Evolutionary conservation across 1,284 basidiomycete genomes (phyloP).

Genomic region (Trichosporon sp.): DNA sequence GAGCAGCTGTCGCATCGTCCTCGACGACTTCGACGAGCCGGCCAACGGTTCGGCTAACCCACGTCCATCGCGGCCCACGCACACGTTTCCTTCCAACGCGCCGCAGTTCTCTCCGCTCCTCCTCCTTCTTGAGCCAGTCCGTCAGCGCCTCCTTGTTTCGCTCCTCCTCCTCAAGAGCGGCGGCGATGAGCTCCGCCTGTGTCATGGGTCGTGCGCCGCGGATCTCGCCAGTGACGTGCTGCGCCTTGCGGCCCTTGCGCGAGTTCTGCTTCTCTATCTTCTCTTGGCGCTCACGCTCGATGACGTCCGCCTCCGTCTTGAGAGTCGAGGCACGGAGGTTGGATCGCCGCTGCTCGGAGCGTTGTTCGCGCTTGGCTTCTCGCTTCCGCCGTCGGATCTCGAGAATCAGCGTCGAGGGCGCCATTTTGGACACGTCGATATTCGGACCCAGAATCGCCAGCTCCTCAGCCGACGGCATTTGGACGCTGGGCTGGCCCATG

Average conservation of each 20-base stretch:
- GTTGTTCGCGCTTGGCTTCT: conserved; percentile 44
- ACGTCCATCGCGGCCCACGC: conserved; percentile 59
- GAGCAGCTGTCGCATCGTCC: conserved; percentile 18
- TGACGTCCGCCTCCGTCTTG: conserved; percentile 43
- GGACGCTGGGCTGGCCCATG: conserved; percentile 24
- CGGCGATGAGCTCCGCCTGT: conserved; percentile 60
- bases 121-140: conserved; percentile 59
- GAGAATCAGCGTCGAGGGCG: conserved; percentile 51
- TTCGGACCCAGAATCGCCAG: conserved; percentile 38
- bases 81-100: conserved; percentile 57
- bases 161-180: conserved; percentile 61
- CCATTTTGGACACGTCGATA: conserved; percentile 47
- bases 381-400: conserved; percentile 46
- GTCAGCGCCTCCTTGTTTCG: conserved; percentile 59
- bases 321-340: conserved; percentile 51
- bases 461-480: conserved; percentile 24
- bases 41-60: conserved; percentile 56
- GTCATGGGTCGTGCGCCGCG: conserved; percentile 49
- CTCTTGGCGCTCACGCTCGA: conserved; percentile 38
- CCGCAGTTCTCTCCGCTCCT: conserved; percentile 58
- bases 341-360: conserved; percentile 46
- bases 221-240: conserved; percentile 47
- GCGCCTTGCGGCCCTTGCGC: conserved; percentile 40
- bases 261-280: conserved; percentile 27
- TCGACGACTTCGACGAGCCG: conserved; percentile 46